Percentiles rank a stretch among this genome's conserved stretches.
Evolutionary conservation across 1,139 yeast genomes (phyloP).

Genomic region (Eremothecium coryli): DNA sequence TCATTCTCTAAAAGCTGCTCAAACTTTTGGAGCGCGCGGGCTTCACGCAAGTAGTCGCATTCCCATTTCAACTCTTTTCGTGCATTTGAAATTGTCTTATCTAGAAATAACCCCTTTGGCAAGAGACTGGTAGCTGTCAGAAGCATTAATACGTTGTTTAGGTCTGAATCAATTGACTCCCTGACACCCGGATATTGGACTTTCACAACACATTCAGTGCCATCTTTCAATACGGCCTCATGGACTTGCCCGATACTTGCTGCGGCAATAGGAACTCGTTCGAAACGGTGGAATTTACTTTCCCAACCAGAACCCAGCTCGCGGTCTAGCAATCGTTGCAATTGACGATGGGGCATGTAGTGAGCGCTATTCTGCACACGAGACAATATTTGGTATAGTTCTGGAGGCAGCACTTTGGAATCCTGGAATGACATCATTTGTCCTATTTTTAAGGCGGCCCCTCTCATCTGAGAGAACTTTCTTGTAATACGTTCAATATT

Average conservation of each 20-base stretch:
- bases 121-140: conserved; percentile 78
- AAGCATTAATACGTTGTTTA: conserved; percentile 71
- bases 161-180: conserved; percentile 84
- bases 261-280: conserved; percentile 90
- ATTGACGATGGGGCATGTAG: conserved; percentile 90
- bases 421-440: conserved; percentile 95
- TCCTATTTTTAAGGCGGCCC: conserved; percentile 94
- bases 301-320: conserved; percentile 81
- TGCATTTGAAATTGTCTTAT: conserved; percentile 87
- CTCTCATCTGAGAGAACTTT: conserved; percentile 89
- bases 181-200: conserved; percentile 98
- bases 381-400: conserved; percentile 68
- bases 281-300: conserved; percentile 59
- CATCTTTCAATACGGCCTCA: conserved; percentile 55
- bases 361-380: conserved; percentile 91
- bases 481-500: conserved; percentile 83
- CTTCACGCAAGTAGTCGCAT: conserved; percentile 90
- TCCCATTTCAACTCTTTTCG: conserved; percentile 94
- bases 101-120: conserved; percentile 88
- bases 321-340: conserved; percentile 61
- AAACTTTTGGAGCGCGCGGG: conserved; percentile 66
- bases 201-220: conserved; percentile 80
- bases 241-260: conserved; percentile 98
- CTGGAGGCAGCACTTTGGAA: conserved; percentile 71
- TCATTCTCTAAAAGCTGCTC: conserved; percentile 53